Conservation (phyloP, 2,329 filamentous ascomycete genomes). For the Botrytis tulipae region DNA sequence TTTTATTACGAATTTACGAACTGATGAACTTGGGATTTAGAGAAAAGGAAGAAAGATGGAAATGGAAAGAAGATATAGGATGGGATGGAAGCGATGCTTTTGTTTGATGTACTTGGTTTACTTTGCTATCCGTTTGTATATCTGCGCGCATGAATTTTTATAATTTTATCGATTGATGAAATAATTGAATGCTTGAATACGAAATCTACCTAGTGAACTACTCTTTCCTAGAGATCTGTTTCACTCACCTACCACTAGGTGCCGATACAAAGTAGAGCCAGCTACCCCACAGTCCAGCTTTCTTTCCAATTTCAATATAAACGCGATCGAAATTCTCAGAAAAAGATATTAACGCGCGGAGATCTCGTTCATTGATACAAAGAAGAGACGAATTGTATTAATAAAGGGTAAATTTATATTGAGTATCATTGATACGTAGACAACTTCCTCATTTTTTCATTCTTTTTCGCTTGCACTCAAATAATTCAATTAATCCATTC, state of each 20-base stretch:
- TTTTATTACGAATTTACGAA: background rate
- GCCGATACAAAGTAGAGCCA: background rate
- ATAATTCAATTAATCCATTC: too few relatives aligned
- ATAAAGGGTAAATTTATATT: too few relatives aligned
- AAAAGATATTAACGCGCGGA: too few relatives aligned
- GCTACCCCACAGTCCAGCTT: background rate
- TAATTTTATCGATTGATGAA: background rate
- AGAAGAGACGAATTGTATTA: too few relatives aligned
- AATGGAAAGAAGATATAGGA: background rate
- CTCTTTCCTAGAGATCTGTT: background rate
- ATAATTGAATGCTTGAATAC: background rate
- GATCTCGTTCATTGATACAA: too few relatives aligned
- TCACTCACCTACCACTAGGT: background rate
- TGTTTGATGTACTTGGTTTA: background rate
- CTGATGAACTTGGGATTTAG: background rate
- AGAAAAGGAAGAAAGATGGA: background rate
- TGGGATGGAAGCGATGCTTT: background rate
- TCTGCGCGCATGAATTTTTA: background rate
- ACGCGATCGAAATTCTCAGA: too few relatives aligned
- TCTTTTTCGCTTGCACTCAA: too few relatives aligned
- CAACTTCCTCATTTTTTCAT: too few relatives aligned
- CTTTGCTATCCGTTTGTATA: background rate
- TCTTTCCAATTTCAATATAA: too few relatives aligned
- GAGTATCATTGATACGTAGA: too few relatives aligned
- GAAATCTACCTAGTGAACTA: background rate